phyloP scores from a whole-genome alignment of 1,139 yeast genomes.

The Candida sp. region DNA sequence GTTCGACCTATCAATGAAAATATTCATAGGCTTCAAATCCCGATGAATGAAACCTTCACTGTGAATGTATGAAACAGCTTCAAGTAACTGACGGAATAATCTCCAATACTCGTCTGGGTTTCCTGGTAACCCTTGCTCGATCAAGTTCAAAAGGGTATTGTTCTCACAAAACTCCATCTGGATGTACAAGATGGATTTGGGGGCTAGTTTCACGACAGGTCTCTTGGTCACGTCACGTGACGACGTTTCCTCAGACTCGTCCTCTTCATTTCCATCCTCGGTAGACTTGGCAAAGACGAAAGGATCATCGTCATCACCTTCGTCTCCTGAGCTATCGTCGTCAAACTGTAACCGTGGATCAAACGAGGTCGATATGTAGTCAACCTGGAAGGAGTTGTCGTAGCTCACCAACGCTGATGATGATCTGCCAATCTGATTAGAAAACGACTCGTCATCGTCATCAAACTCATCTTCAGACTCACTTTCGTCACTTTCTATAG shows the following conservation, averaged over 20 bases:
- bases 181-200: conserved; percentile 67
- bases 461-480: conserved; percentile 17
- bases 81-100: conserved; percentile 83
- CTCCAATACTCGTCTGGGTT: conserved; percentile 89
- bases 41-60: conserved; percentile 94
- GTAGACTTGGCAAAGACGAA: conserved; percentile 32
- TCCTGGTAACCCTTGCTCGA: conserved; percentile 76
- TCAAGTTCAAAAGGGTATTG: conserved; percentile 83
- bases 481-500: conserved; percentile 3
- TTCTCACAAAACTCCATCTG: conserved; percentile 99
- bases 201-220: conserved; percentile 5
- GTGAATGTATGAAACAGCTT: conserved; percentile 92
- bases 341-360: conserved; percentile 66
- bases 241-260: conserved; percentile 18
- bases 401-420: conserved; percentile 33
- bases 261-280: conserved; percentile 13
- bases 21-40: conserved; percentile 94
- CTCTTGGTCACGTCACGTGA: not conserved
- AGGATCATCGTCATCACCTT: conserved; percentile 24
- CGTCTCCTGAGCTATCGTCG: conserved; percentile 36
- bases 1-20: conserved; percentile 89
- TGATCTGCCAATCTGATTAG: conserved; percentile 20
- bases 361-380: conserved; percentile 70
- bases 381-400: conserved; percentile 52
- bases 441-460: conserved; percentile 5